A percentile compares a stretch with the other conserved stretches of the same genome.
These are phyloP conservation scores for Talaromyces rugulosus DNA, from an alignment of 2,329 filamentous ascomycete genomes.

Conservation along the genomic window DNA sequence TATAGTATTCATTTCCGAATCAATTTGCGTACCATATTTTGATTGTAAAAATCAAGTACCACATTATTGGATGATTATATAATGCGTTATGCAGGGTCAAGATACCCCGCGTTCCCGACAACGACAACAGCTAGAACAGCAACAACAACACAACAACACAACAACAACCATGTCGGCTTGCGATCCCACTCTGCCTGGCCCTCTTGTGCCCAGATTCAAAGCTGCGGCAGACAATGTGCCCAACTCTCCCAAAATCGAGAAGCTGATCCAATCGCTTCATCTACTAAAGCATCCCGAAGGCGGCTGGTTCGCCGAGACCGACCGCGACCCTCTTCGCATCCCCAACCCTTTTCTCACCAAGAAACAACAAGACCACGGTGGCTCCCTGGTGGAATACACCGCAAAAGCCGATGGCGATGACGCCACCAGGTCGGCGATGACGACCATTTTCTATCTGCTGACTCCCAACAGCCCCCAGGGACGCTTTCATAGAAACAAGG, in stretches of 20 bases:
- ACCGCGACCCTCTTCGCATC: slow-evolving; percentile 49
- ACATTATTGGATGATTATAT: too few species aligned
- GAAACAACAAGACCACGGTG: slow-evolving; percentile 20
- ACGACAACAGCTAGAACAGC: neutral
- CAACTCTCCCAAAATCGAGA: neutral
- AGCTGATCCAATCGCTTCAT: neutral
- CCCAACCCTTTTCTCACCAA: slow-evolving; percentile 49
- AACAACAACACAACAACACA: neutral
- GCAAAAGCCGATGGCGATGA: slow-evolving; percentile 6
- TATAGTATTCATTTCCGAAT: too few species aligned
- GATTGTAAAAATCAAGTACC: too few species aligned
- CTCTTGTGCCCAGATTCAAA: slow-evolving; percentile 23
- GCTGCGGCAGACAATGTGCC: slow-evolving; percentile 10
- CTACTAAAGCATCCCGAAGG: slow-evolving; percentile 53
- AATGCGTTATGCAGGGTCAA: too few species aligned
- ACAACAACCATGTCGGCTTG: neutral
- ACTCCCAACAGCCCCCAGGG: slow-evolving; percentile 54
- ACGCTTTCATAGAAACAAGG: slow-evolving; percentile 60
- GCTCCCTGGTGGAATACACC: slow-evolving; percentile 28
- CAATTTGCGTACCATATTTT: too few species aligned
- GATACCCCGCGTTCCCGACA: too few species aligned
- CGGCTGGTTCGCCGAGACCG: slow-evolving; percentile 61
- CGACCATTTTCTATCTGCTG: slow-evolving; percentile 62
- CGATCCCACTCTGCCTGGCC: neutral
- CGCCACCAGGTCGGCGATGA: slow-evolving; percentile 52